Base-by-base conservation (phyloP, 495 filamentous ascomycete genomes). In the Hypoxylon lenormandii region DNA sequence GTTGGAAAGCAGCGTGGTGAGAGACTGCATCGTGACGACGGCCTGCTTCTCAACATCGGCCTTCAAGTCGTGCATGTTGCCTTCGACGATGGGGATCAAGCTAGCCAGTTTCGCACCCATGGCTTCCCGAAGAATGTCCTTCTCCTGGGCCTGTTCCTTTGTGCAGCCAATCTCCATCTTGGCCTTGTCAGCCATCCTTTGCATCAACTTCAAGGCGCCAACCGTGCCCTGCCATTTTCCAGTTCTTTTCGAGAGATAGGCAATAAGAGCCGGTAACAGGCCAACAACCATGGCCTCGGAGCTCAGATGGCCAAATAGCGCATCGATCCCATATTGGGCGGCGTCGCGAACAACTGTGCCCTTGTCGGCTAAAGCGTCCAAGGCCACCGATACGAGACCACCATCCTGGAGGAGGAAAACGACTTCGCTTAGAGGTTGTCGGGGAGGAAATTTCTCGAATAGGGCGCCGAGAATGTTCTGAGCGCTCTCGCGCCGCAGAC, bases 201-300 rank as follows among this genome's bases (percentile, higher is more conserved):
- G 92, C 60, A 99, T 80, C 48, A 97, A 80, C 66, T 87, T 83
- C 70, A 90, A 88, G 18, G 92, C 95, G 54, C 91, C 94, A 38
- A 97, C 91, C 28, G 90, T 90, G 15, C 95, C 94, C 78, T 99
- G 95, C 94, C 94, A 98, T 79, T 97, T 98, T 59, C 91, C 93
- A 18, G 90, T 87, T 56, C 86, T 85, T 76, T 91, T 94, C 74
- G 85, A 83, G 12, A 97, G 81, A 76, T 97, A 97, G 37, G 81
- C 74, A 54, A 85, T 80, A 45, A 98, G 78, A 6, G 87, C 84
- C 4, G 93, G 92, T 30, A 97, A 79, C 18, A 97, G 85, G 12
- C 89, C 92, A 55, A 87, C 87, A 60, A 94, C 90, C 67, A 93
- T 84, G 22, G 91, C 87, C 80, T 98, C 94, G 53, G 92, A 81